Percentiles rank a stretch among this genome's conserved stretches.
Evolutionary conservation across 768 basidiomycete genomes (phyloP).

Genomic region (Leccinum barrowsii): DNA sequence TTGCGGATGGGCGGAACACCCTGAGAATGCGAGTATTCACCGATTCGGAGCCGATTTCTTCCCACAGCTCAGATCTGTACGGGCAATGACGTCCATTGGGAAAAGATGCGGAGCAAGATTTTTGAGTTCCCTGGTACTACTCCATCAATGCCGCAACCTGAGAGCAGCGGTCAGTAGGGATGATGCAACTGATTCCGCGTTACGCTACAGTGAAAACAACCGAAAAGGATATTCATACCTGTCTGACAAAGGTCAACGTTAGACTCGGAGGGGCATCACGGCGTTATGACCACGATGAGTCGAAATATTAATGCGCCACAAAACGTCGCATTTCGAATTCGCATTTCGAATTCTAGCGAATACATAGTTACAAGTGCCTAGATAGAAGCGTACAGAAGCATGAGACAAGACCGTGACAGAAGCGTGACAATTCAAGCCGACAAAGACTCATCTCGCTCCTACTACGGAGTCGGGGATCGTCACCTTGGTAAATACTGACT

Average conservation of each 20-base stretch:
- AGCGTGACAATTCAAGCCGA: no score
- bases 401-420: no score
- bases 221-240: slow-evolving; percentile 48
- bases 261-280: no score
- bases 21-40: slow-evolving; percentile 95
- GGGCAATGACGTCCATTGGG: slow-evolving; percentile 79
- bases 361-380: no score
- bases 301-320: no score
- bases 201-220: background rate
- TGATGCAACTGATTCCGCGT: background rate
- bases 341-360: no score
- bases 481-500: no score
- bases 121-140: slow-evolving; percentile 71
- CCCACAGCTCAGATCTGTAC: slow-evolving; percentile 71
- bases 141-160: slow-evolving; percentile 91
- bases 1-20: slow-evolving; percentile 86
- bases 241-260: slow-evolving; percentile 83
- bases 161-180: background rate
- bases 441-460: no score
- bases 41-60: slow-evolving; percentile 83
- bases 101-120: slow-evolving; percentile 74
- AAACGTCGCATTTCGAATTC: no score
- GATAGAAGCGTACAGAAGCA: no score
- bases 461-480: no score
- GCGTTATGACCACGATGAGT: no score